These are phyloP conservation scores for Casuarina glauca DNA, from an alignment of 306 rosid species.

Conservation along the genomic window DNA sequence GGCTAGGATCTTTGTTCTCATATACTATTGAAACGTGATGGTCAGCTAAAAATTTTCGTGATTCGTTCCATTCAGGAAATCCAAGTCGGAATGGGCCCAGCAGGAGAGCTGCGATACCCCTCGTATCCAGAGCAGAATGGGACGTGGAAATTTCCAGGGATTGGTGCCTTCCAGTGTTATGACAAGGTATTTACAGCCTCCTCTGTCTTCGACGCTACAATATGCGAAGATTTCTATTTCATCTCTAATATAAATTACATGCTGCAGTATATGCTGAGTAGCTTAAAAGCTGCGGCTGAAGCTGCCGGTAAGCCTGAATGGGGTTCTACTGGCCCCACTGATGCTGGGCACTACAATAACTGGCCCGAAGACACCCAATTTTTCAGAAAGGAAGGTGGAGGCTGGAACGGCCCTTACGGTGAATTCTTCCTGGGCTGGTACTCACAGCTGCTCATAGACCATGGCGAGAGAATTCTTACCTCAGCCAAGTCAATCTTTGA, in stretches of 20 bases:
- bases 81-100: slow-evolving; percentile 99
- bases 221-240: background rate
- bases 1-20: too few species aligned
- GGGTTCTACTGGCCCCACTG: slow-evolving; percentile 98
- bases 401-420: slow-evolving; percentile 69
- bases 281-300: slow-evolving; percentile 82
- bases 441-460: slow-evolving; percentile 76
- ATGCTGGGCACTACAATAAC: slow-evolving; percentile 86
- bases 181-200: slow-evolving; percentile 63
- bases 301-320: slow-evolving; percentile 70
- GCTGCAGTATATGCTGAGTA: slow-evolving; percentile 78
- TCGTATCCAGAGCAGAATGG: slow-evolving; percentile 94
- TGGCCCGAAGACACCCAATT: slow-evolving; percentile 96
- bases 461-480: slow-evolving; percentile 86
- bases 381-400: slow-evolving; percentile 89
- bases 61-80: slow-evolving; percentile 64
- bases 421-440: slow-evolving; percentile 93
- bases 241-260: slow-evolving; percentile 1
- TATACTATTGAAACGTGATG: background rate
- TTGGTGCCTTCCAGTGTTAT: slow-evolving; percentile 94
- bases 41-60: slow-evolving; percentile 11
- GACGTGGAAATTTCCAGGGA: slow-evolving; percentile 93
- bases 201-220: background rate
- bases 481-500: slow-evolving; percentile 64
- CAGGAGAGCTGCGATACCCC: slow-evolving; percentile 95